phyloP scores from a whole-genome alignment of 306 rosid species.

The Argentina anserina region DNA sequence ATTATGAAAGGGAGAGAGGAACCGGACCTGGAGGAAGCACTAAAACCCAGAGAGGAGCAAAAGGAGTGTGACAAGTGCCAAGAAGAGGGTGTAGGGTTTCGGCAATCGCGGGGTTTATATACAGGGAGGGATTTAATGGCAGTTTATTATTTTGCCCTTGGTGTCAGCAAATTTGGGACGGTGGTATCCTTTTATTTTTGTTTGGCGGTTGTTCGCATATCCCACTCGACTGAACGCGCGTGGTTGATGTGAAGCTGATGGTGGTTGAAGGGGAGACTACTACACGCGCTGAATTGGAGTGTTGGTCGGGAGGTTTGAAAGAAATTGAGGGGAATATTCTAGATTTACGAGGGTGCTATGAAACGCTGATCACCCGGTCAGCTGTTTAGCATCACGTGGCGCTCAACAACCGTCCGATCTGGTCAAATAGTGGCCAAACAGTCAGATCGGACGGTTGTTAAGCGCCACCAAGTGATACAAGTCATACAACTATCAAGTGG shows the following conservation, averaged over 20 bases:
- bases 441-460: no score
- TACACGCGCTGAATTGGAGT: not conserved
- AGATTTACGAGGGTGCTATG: not conserved
- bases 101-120: not conserved
- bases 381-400: no score
- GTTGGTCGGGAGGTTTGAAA: not conserved
- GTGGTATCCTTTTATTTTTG: not conserved
- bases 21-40: not conserved
- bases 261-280: no score
- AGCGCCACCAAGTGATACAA: no score
- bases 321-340: not conserved
- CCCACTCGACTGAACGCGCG: not conserved
- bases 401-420: no score
- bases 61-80: not conserved
- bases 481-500: no score
- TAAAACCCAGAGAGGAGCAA: not conserved
- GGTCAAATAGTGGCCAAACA: no score
- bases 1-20: not conserved
- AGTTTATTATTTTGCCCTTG: constrained; percentile 23
- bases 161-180: not conserved
- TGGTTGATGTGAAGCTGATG: no score
- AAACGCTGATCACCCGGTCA: not conserved
- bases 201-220: not conserved
- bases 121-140: not conserved
- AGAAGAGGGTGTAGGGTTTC: constrained; percentile 4